These are phyloP conservation scores for Chaetothyriales sp. DNA, from an alignment of 2,329 filamentous ascomycete genomes.

Conservation along the genomic window DNA sequence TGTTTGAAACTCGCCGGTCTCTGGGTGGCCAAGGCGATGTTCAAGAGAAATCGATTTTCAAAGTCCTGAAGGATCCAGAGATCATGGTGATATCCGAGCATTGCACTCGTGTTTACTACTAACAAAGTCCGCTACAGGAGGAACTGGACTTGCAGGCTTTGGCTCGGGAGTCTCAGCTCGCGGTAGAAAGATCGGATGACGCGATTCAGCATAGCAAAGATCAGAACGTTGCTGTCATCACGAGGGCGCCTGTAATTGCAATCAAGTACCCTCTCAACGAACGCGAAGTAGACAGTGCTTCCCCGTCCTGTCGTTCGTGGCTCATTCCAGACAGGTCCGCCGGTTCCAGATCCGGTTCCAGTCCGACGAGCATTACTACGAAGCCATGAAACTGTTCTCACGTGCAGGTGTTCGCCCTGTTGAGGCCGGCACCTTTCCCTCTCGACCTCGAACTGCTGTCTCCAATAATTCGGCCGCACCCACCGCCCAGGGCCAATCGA, in stretches of 20 bases:
- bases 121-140: slow-evolving; percentile 22
- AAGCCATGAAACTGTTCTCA: slow-evolving; percentile 26
- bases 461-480: background rate
- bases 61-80: slow-evolving; percentile 22
- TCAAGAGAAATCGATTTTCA: slow-evolving; percentile 20
- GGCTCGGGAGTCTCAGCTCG: slow-evolving; percentile 16
- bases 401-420: slow-evolving; percentile 30
- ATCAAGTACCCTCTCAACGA: slow-evolving; percentile 27
- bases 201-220: slow-evolving; percentile 9
- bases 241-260: slow-evolving; percentile 31
- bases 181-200: slow-evolving; percentile 6
- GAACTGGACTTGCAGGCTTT: slow-evolving; percentile 26
- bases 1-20: slow-evolving; percentile 22
- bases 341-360: slow-evolving; percentile 33
- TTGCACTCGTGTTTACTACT: background rate
- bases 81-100: slow-evolving; percentile 22
- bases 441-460: slow-evolving; percentile 11
- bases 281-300: slow-evolving; percentile 17
- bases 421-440: slow-evolving; percentile 22
- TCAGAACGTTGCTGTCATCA: slow-evolving; percentile 26
- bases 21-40: slow-evolving; percentile 10
- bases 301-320: slow-evolving; percentile 7
- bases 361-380: slow-evolving; percentile 26
- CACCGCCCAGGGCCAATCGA: background rate
- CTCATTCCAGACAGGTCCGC: slow-evolving; percentile 23